phyloP scores from a whole-genome alignment of 169 alveolate species.

The Cryptosporidium felis region DNA sequence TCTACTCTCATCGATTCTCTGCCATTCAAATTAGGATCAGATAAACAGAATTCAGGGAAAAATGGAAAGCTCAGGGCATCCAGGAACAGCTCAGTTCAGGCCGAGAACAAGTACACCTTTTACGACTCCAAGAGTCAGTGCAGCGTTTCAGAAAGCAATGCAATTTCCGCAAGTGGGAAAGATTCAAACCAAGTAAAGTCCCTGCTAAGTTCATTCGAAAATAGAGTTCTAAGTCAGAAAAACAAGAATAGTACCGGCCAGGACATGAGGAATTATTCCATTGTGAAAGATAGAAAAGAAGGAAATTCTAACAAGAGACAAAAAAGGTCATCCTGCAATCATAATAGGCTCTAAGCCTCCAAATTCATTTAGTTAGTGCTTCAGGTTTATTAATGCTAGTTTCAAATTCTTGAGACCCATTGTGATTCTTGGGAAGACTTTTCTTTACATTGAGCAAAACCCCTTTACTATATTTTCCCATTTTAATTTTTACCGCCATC shows the following conservation, averaged over 20 bases:
- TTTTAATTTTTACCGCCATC: too few relatives aligned
- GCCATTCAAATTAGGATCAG: background rate
- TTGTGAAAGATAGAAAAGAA: background rate
- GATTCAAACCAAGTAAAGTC: background rate
- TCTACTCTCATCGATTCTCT: background rate
- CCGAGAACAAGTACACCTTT: background rate
- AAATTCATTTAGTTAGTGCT: conserved; percentile 2
- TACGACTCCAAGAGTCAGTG: conserved; percentile 23
- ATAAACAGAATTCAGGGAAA: background rate
- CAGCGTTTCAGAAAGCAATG: conserved; percentile 4
- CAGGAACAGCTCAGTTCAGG: background rate
- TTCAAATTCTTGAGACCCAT: too few relatives aligned
- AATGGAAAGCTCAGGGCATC: conserved; percentile 39
- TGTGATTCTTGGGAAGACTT: too few relatives aligned
- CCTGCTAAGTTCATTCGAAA: background rate
- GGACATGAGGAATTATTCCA: background rate
- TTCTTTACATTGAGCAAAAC: too few relatives aligned
- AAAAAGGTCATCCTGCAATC: conserved; percentile 2
- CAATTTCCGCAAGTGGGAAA: conserved; percentile 48
- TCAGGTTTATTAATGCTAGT: too few relatives aligned
- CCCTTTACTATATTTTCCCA: too few relatives aligned
- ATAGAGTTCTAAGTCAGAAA: background rate
- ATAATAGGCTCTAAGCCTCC: background rate
- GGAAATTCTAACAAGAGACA: background rate
- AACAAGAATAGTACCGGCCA: background rate